Evolutionary conservation across 139 green algal species (phyloP), one percentile per base, ranked within the genome.

Genomic region (Chlamydomonas incerta): DNA sequence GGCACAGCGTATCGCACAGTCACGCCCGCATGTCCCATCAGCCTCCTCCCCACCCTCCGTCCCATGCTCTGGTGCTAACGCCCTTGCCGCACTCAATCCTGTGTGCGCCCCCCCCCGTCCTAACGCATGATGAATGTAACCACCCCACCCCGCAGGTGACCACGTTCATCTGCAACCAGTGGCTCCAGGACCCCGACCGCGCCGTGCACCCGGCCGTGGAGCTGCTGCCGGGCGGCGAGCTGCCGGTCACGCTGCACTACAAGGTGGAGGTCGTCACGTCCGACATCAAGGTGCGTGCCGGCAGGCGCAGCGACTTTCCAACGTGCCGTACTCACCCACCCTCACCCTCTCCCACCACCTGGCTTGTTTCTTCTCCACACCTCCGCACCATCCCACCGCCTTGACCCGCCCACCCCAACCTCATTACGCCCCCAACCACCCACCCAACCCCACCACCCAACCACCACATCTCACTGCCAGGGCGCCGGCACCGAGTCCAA

Each of bases 401-500:
- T n/a, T n/a, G n/a, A n/a, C n/a, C n/a, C n/a, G n/a, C n/a, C n/a
- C n/a, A n/a, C n/a, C n/a, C n/a, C n/a, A n/a, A n/a, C n/a, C n/a
- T n/a, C n/a, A n/a, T n/a, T 50, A 50, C 41, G n/a, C 20, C 8
- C 11, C 55, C 55, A 23, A 62, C 55, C 55, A 24, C 3, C 55
- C 55, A 23, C 55, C 17, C 55, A 68, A 11, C 28, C 17, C 62
- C 24, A 8, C 20, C 57, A 63, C 57, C 13, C 23, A 29, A 26
- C 57, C 62, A 31, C n/a, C n/a, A 70, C 24, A 70, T 29, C 18
- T 29, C 62, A 23, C 8, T 26, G 87, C 13, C 81, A 86, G n/a
- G 87, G 87, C 74, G 85, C 91, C 20, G 91, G 91, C 79, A 94
- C 91, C 0, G 89, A 93, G 74, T 87, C 83, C 29, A 85, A 74